A percentile compares a stretch with the other conserved stretches of the same genome.
Conservation (phyloP, 768 basidiomycete genomes). For the Amanita phalloides region DNA sequence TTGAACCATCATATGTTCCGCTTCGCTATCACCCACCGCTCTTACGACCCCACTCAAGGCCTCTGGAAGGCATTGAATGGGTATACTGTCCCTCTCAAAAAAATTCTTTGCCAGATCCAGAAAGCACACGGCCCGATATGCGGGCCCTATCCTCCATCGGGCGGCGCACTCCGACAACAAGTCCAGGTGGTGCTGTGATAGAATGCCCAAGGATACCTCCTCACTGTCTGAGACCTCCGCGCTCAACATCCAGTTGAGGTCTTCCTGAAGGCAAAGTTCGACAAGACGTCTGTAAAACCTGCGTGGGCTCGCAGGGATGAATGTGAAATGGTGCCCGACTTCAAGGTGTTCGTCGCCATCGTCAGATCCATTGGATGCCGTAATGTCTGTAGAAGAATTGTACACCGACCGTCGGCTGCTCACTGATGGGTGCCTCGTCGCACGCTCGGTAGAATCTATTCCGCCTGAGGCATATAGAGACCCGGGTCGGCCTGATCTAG, state of each 20-base stretch:
- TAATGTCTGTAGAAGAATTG: slow-evolving; percentile 10
- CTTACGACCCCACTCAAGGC: slow-evolving; percentile 68
- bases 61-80: slow-evolving; percentile 90
- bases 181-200: slow-evolving; percentile 69
- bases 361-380: slow-evolving; percentile 18
- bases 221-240: slow-evolving; percentile 91
- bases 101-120: slow-evolving; percentile 78
- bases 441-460: slow-evolving; percentile 16
- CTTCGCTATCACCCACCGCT: slow-evolving; percentile 55
- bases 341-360: slow-evolving; percentile 58
- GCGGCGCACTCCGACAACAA: slow-evolving; percentile 82
- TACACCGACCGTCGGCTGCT: slow-evolving; percentile 60
- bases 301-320: slow-evolving; percentile 82
- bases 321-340: slow-evolving; percentile 74
- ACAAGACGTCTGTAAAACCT: slow-evolving; percentile 80
- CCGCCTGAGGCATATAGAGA: slow-evolving; percentile 25
- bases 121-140: slow-evolving; percentile 72
- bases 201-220: slow-evolving; percentile 88
- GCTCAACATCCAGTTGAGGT: slow-evolving; percentile 83
- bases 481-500: slow-evolving; percentile 41
- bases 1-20: slow-evolving; percentile 67
- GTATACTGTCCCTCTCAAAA: slow-evolving; percentile 84
- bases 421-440: slow-evolving; percentile 45
- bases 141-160: slow-evolving; percentile 80
- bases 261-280: slow-evolving; percentile 70